Base-by-base conservation (phyloP, 768 basidiomycete genomes). In the Austroboletus eburneus region DNA sequence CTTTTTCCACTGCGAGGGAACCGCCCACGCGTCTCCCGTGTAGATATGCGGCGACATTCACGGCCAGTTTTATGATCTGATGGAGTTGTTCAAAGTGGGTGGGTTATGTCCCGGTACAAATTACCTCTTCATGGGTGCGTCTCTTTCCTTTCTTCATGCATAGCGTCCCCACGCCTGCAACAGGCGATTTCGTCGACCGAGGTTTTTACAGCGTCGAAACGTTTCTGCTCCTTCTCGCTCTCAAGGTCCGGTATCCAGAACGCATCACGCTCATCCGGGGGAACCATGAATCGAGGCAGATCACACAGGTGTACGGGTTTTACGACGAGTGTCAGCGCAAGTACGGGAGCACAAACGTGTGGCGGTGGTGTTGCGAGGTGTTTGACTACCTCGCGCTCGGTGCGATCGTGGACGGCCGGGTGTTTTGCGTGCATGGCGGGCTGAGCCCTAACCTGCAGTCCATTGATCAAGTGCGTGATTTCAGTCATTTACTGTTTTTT, bases 301-400 rank as follows among this genome's bases (percentile, higher is more conserved):
- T 98, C 57, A 98, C 95, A 0, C 95, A 98, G 64, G 91, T 92
- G 0, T 92, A 92, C 63, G 89, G 90, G 17, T 91, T 91, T 61
- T 91, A 90, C 67, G 95, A 98, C 68, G 95, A 98, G 63, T 98
- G 95, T 65, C 89, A 92, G 67, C 73, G 94, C 29, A 98, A 98
- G 66, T 98, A 96, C 59, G 94, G 94, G 4, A 83, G 79, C 57
- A 83, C 81, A 49, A 92, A 92, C 66, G 95, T 98, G 45, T 97
- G 95, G 94, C 71, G 95, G 54, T 96, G 92, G 82, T 97, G 94
- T 67, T 97, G 93, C 65, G 94, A 98, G 61, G 93, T 98, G 9
- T 99, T 99, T 57, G 95, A 98, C 65, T 97, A 96, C 67, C 80
- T 98, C 39, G 89, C 91, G 23, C 72, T 98, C 33, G 92, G 87